A percentile compares a stretch with the other conserved stretches of the same genome.
phyloP scores from a whole-genome alignment of 805 yeast species.

The Hanseniaspora lindneri region DNA sequence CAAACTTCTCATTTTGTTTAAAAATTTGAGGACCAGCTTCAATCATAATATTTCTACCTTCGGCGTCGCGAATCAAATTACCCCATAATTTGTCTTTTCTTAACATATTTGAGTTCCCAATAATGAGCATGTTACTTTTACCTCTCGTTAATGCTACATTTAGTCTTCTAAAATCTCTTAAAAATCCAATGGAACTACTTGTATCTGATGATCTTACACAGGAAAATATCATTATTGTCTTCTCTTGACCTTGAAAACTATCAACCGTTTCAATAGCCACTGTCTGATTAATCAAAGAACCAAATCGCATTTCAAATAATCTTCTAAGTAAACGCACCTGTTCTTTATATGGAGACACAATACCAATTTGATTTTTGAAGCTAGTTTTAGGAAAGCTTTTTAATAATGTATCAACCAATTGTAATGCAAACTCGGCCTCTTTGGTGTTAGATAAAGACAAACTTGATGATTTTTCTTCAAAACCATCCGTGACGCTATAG shows the following conservation, averaged over 20 bases:
- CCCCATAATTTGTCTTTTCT: slow-evolving; percentile 60
- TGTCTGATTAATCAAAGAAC: slow-evolving; percentile 47
- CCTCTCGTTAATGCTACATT: slow-evolving; percentile 96
- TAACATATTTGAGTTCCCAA: slow-evolving; percentile 68
- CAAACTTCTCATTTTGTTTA: too few relatives aligned
- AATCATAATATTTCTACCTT: slow-evolving; percentile 31
- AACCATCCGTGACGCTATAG: slow-evolving; percentile 53
- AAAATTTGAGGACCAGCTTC: background rate
- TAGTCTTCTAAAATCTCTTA: slow-evolving; percentile 87
- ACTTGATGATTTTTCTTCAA: slow-evolving; percentile 51
- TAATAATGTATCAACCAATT: slow-evolving; percentile 47
- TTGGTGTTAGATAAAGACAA: slow-evolving; percentile 57
- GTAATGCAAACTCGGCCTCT: slow-evolving; percentile 67
- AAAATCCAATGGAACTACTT: slow-evolving; percentile 58
- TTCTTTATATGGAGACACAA: slow-evolving; percentile 90
- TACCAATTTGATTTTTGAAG: slow-evolving; percentile 67
- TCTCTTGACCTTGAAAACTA: slow-evolving; percentile 97
- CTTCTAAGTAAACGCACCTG: slow-evolving; percentile 54
- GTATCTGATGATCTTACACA: slow-evolving; percentile 82
- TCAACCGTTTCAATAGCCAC: slow-evolving; percentile 91
- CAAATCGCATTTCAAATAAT: slow-evolving; percentile 48
- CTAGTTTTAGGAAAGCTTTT: slow-evolving; percentile 35
- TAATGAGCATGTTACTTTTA: slow-evolving; percentile 77
- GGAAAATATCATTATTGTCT: slow-evolving; percentile 82
- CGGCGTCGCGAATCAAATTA: slow-evolving; percentile 55